Evolutionary conservation across 768 basidiomycete genomes (phyloP).

Genomic region (Lactarius vividus): DNA sequence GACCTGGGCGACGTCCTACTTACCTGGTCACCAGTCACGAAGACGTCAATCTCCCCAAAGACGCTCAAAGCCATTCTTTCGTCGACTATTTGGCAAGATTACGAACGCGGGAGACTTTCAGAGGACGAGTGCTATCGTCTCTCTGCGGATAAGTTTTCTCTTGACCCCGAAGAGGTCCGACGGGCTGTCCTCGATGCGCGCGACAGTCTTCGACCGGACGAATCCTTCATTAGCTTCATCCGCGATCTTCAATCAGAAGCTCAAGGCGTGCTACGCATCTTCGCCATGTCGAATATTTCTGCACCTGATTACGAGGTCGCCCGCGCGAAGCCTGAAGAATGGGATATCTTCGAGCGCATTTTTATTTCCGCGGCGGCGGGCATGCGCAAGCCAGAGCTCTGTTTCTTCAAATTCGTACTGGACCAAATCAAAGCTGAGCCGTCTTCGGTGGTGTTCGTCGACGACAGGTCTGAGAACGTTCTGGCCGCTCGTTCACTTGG

Average conservation of each 20-base stretch:
- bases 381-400: constrained; percentile 55
- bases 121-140: constrained; percentile 46
- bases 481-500: constrained; percentile 56
- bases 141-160: constrained; percentile 40
- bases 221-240: constrained; percentile 46
- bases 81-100: constrained; percentile 49
- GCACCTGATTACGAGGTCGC: constrained; percentile 48
- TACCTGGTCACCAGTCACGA: constrained; percentile 48
- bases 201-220: constrained; percentile 45
- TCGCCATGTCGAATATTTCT: constrained; percentile 61
- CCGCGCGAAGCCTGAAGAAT: constrained; percentile 44
- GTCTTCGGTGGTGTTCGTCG: constrained; percentile 49
- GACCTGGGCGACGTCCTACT: constrained; percentile 59
- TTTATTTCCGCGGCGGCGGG: constrained; percentile 52
- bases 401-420: constrained; percentile 51
- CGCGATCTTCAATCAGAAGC: constrained; percentile 44
- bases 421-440: constrained; percentile 46
- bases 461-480: constrained; percentile 60
- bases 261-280: constrained; percentile 40
- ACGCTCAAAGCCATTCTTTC: constrained; percentile 43
- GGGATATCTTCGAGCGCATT: constrained; percentile 47
- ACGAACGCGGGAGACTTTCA: constrained; percentile 45
- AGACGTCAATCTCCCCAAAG: constrained; percentile 42
- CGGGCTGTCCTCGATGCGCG: constrained; percentile 48
- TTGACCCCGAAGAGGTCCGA: constrained; percentile 41